Percentiles rank a stretch among this genome's conserved stretches.
These are phyloP conservation scores for Lactifluus subvellereus DNA, from an alignment of 768 basidiomycete species.

Conservation along the genomic window DNA sequence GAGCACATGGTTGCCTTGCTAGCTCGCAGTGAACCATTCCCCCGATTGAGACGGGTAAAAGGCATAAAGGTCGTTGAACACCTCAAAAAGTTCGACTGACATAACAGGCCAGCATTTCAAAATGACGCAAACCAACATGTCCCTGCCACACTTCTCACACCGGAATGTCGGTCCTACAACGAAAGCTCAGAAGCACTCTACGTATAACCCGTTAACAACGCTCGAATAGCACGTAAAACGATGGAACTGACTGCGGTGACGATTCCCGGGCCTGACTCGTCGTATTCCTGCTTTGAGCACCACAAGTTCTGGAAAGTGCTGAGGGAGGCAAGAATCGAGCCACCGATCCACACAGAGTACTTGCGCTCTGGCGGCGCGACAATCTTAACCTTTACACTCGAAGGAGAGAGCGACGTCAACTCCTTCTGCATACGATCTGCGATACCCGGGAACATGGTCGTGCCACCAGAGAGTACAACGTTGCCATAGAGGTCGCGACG, in stretches of 20 bases:
- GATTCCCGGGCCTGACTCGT: slow-evolving; percentile 74
- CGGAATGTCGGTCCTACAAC: not conserved
- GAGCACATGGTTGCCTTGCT: too few species aligned
- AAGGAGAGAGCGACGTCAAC: slow-evolving; percentile 74
- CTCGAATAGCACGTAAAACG: not conserved
- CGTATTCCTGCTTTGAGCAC: slow-evolving; percentile 91
- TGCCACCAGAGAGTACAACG: slow-evolving; percentile 67
- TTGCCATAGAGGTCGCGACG: slow-evolving; percentile 77
- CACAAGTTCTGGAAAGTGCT: slow-evolving; percentile 96
- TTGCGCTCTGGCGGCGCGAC: slow-evolving; percentile 90
- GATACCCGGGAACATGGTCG: slow-evolving; percentile 86
- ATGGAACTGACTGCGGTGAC: slow-evolving; percentile 57
- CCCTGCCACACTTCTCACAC: not conserved
- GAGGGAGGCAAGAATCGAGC: slow-evolving; percentile 78
- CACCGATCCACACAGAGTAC: slow-evolving; percentile 94
- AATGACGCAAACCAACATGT: not conserved
- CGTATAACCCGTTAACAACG: not conserved
- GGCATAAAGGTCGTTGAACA: slow-evolving; percentile 1
- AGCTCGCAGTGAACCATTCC: too few species aligned
- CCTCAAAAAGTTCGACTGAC: not conserved
- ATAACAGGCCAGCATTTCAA: not conserved
- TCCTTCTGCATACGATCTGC: slow-evolving; percentile 96
- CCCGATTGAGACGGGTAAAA: not conserved
- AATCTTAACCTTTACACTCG: slow-evolving; percentile 93
- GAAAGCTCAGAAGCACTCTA: not conserved